Evolutionary conservation across 345 rosid genomes (phyloP).

Genomic region (Noccaea bulbosa): DNA sequence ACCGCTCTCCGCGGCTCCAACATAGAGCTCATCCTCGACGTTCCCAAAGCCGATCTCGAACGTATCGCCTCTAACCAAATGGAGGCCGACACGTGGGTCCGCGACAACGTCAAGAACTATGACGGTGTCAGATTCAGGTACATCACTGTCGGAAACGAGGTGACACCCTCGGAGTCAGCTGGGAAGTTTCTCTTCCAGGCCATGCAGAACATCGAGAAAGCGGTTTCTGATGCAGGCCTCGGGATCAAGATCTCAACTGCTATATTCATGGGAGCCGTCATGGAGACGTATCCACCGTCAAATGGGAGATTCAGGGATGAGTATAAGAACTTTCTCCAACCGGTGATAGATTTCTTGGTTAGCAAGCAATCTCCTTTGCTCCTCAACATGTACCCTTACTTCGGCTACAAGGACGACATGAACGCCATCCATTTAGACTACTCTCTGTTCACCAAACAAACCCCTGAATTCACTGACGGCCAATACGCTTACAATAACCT

Average conservation of each 20-base stretch:
- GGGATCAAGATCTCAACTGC: constrained; percentile 47
- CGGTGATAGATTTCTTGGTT: constrained; percentile 47
- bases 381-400: constrained; percentile 51
- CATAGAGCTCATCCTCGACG: constrained; percentile 49
- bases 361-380: constrained; percentile 51
- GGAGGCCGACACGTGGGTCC: constrained; percentile 48
- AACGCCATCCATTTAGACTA: constrained; percentile 41
- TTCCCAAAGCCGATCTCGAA: constrained; percentile 40
- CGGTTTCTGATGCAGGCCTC: constrained; percentile 29
- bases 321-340: constrained; percentile 38
- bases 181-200: constrained; percentile 43
- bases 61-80: constrained; percentile 46
- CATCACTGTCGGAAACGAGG: constrained; percentile 55
- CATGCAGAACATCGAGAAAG: constrained; percentile 34
- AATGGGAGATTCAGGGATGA: constrained; percentile 39
- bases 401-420: constrained; percentile 32
- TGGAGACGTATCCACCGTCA: constrained; percentile 49
- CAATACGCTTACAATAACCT: constrained; percentile 33
- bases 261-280: constrained; percentile 28
- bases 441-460: constrained; percentile 45
- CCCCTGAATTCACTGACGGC: constrained; percentile 23
- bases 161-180: constrained; percentile 21
- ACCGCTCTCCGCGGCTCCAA: constrained; percentile 45
- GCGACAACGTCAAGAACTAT: constrained; percentile 42
- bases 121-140: constrained; percentile 49